Percentiles rank a stretch among this genome's conserved stretches.
Conservation (phyloP, 2,329 filamentous ascomycete species). For the Cyphellophora attinorum region DNA sequence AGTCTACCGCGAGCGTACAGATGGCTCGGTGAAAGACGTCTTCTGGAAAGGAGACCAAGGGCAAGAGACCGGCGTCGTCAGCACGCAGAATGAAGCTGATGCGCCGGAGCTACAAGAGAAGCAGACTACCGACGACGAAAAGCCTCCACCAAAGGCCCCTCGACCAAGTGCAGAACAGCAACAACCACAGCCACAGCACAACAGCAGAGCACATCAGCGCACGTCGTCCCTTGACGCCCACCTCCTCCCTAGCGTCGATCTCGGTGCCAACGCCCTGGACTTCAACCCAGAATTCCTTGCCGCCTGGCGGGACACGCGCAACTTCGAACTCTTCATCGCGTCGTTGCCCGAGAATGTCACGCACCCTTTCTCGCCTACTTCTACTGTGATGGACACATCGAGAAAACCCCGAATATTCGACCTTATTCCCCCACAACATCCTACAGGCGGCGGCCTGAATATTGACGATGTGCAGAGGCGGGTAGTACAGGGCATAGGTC, state of each 20-base stretch:
- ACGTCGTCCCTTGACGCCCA: neutral
- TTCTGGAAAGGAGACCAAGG: neutral
- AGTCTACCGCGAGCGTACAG: slow-evolving; percentile 23
- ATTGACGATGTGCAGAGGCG: slow-evolving; percentile 91
- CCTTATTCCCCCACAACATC: slow-evolving; percentile 85
- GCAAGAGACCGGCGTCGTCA: neutral
- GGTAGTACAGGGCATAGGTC: slow-evolving; percentile 82
- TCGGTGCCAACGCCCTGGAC: slow-evolving; percentile 63
- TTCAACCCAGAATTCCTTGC: slow-evolving; percentile 78
- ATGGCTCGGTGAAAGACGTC: slow-evolving; percentile 40
- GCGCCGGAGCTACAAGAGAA: neutral
- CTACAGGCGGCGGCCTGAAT: slow-evolving; percentile 81
- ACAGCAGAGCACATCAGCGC: neutral
- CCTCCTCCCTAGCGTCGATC: neutral
- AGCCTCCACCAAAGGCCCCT: neutral
- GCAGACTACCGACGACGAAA: neutral
- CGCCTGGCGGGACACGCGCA: slow-evolving; percentile 80
- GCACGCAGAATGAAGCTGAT: neutral
- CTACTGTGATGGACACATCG: neutral
- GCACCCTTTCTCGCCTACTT: slow-evolving; percentile 53
- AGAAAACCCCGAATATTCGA: slow-evolving; percentile 77
- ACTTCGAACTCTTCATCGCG: slow-evolving; percentile 75
- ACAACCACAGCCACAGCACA: no score
- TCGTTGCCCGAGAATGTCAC: neutral
- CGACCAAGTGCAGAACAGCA: no score